phyloP scores from a whole-genome alignment of 352 stramenopile species.

The Phytophthora capsici region DNA sequence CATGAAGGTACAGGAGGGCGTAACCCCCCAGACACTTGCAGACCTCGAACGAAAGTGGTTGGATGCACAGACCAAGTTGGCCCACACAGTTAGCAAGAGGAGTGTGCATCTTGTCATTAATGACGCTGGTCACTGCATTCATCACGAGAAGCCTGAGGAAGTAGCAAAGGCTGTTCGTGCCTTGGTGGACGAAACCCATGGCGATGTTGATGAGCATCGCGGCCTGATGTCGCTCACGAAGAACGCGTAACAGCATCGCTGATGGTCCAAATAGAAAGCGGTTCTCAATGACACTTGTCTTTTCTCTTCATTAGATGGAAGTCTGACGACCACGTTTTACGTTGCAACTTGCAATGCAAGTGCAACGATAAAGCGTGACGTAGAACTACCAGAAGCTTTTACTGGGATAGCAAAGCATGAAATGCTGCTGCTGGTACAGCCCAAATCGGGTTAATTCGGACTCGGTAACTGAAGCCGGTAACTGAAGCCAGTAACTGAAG shows the following conservation, averaged over 20 bases:
- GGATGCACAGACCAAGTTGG: conserved; percentile 60
- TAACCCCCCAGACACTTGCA: conserved; percentile 46
- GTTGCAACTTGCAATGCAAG: conserved; percentile 6
- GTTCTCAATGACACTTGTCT: too few species aligned
- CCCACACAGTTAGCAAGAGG: conserved; percentile 46
- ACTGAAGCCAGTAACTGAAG: too few species aligned
- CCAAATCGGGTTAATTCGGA: too few species aligned
- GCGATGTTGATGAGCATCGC: conserved; percentile 26
- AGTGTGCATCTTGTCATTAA: conserved; percentile 59
- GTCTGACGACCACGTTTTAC: conserved; percentile 21
- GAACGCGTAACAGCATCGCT: conserved; percentile 1
- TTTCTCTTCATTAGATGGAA: too few species aligned
- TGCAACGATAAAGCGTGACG: conserved; percentile 6
- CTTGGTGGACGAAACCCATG: conserved; percentile 56
- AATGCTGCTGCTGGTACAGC: too few species aligned
- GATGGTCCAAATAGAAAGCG: conserved; percentile 8
- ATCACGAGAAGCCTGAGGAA: conserved; percentile 75
- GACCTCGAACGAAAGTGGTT: conserved; percentile 75
- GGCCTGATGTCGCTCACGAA: conserved; percentile 38
- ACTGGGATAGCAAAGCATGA: too few species aligned
- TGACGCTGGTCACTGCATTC: conserved; percentile 73
- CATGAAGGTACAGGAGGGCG: conserved; percentile 62
- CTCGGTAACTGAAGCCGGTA: too few species aligned
- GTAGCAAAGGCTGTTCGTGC: conserved; percentile 61
- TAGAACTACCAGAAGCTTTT: conserved; percentile 16